Evolutionary conservation across 805 yeast genomes (phyloP).

Genomic region (Dipodascopsis uninucleata): DNA sequence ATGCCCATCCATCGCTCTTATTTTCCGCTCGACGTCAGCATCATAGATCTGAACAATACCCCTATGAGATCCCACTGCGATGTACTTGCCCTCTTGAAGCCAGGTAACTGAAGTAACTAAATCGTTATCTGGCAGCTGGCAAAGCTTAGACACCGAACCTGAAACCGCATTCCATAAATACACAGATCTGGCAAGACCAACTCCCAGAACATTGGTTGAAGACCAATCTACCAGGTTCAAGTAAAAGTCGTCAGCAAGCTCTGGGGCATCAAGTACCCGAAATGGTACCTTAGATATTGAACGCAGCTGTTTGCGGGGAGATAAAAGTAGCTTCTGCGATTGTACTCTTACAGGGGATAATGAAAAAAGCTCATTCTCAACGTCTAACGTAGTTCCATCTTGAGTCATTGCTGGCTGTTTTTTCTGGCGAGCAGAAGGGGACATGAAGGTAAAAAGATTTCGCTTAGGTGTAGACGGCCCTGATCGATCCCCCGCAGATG

Average conservation of each 20-base stretch:
- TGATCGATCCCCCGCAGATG: conserved; percentile 32
- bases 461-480: conserved; percentile 42
- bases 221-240: conserved; percentile 95
- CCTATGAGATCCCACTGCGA: conserved; percentile 84
- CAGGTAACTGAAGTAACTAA: conserved; percentile 79
- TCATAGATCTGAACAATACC: conserved; percentile 96
- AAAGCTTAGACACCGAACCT: conserved; percentile 76
- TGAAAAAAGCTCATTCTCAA: conserved; percentile 73
- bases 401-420: conserved; percentile 39
- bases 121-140: conserved; percentile 68
- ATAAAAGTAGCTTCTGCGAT: conserved; percentile 69
- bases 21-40: conserved; percentile 72
- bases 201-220: conserved; percentile 78
- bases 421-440: conserved; percentile 51
- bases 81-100: conserved; percentile 92
- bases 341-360: conserved; percentile 86
- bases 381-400: conserved; percentile 37
- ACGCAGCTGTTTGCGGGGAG: conserved; percentile 78
- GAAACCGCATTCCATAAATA: conserved; percentile 87
- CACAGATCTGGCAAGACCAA: conserved; percentile 82
- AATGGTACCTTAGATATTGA: conserved; percentile 82
- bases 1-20: conserved; percentile 92
- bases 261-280: conserved; percentile 94
- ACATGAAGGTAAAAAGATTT: conserved; percentile 70
- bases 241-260: conserved; percentile 88